Conservation (phyloP, 139 green algal genomes). For the Axilococcus clingmanii region DNA sequence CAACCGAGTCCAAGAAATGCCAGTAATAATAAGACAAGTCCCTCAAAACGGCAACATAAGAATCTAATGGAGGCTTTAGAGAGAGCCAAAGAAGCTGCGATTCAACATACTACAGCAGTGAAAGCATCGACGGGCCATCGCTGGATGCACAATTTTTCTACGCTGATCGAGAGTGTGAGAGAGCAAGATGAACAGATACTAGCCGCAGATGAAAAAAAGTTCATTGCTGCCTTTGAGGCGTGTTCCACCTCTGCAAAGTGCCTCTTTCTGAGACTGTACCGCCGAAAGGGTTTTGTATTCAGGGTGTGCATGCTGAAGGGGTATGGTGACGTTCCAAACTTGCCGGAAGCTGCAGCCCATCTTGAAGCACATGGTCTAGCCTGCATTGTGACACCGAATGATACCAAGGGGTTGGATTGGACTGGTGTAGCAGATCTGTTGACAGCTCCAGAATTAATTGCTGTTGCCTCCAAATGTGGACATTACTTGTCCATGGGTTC, state of each 20-base stretch:
- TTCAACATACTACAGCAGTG: too few relatives aligned
- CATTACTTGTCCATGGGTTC: neutral
- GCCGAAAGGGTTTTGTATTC: slow-evolving; percentile 45
- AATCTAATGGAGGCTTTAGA: neutral
- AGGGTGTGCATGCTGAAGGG: slow-evolving; percentile 17
- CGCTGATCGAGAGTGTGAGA: slow-evolving; percentile 22
- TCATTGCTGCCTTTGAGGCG: slow-evolving; percentile 21
- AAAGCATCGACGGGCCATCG: too few relatives aligned
- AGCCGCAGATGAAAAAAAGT: slow-evolving; percentile 15
- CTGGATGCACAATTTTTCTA: slow-evolving; percentile 33
- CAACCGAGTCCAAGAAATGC: neutral
- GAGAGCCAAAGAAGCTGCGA: too few relatives aligned
- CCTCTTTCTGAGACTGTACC: slow-evolving; percentile 50
- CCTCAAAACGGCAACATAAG: neutral
- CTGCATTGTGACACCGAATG: too few relatives aligned
- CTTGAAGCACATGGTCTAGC: too few relatives aligned
- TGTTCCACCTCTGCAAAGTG: slow-evolving; percentile 19
- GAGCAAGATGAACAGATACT: slow-evolving; percentile 36
- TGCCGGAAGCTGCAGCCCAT: slow-evolving; percentile 4
- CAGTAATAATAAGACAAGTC: neutral
- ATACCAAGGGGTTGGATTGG: neutral
- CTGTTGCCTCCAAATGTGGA: neutral
- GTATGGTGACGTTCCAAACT: slow-evolving; percentile 49
- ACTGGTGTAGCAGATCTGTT: slow-evolving; percentile 11
- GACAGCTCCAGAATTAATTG: slow-evolving; percentile 26